A percentile compares a stretch with the other conserved stretches of the same genome.
Conservation (phyloP, 306 rosid genomes). For the Begonia peltatifolia region DNA sequence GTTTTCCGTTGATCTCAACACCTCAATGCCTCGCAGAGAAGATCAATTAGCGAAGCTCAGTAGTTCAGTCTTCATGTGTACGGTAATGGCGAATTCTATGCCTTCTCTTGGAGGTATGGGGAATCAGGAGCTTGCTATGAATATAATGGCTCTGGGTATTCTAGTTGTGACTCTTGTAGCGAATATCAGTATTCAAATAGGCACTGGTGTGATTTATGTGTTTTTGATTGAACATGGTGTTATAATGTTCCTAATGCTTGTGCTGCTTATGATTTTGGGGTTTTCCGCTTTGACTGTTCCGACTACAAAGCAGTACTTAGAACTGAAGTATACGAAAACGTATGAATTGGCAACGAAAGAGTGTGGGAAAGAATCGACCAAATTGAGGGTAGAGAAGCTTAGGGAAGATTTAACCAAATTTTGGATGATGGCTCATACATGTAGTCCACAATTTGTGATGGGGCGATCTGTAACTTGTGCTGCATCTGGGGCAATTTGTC, state of each 20-base stretch:
- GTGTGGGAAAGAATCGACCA: conserved; percentile 1
- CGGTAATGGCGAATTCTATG: conserved; percentile 60
- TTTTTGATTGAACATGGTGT: conserved; percentile 53
- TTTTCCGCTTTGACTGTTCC: conserved; percentile 50
- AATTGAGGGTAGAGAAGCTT: conserved; percentile 9
- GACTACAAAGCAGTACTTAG: conserved; percentile 38
- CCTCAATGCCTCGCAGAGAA: conserved; percentile 59
- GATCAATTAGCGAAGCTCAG: conserved; percentile 80
- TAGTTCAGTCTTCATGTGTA: conserved; percentile 57
- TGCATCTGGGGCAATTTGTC: conserved; percentile 77
- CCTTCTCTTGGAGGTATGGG: conserved; percentile 75
- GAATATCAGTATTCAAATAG: conserved; percentile 63
- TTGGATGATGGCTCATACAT: conserved; percentile 87
- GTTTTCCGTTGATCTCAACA: conserved; percentile 64
- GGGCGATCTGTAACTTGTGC: conserved; percentile 79
- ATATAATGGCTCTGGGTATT: conserved; percentile 54
- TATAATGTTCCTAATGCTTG: conserved; percentile 48
- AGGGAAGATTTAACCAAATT: conserved; percentile 30
- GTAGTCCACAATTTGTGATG: conserved; percentile 75
- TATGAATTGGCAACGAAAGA: conserved; percentile 35
- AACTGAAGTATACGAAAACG: conserved; percentile 24
- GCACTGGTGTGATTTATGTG: conserved; percentile 66
- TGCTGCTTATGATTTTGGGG: conserved; percentile 36
- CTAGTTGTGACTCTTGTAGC: conserved; percentile 61
- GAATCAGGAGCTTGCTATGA: conserved; percentile 44